A percentile compares a stretch with the other conserved stretches of the same genome.
These are phyloP conservation scores for Drechslera avenae DNA, from an alignment of 2,329 filamentous ascomycete species.

Conservation along the genomic window DNA sequence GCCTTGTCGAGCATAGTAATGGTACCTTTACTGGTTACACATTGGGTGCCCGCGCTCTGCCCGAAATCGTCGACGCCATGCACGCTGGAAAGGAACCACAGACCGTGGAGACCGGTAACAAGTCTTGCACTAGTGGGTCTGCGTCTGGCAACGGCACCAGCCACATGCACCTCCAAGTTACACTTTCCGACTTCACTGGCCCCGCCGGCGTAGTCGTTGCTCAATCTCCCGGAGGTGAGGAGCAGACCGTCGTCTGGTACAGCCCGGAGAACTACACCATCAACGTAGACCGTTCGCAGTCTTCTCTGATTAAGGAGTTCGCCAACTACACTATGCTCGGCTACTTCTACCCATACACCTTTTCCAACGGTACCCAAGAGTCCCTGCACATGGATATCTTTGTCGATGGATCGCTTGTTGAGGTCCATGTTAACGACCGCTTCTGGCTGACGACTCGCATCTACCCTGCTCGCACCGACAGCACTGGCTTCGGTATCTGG, in stretches of 20 bases:
- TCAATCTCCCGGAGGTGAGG: conserved; percentile 50
- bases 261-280: conserved; percentile 54
- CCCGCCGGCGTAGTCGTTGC: conserved; percentile 52
- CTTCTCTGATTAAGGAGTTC: conserved; percentile 51
- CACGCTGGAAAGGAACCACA: conserved; percentile 34
- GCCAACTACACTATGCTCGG: conserved; percentile 52
- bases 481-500: conserved; percentile 52
- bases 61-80: conserved; percentile 52
- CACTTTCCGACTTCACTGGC: conserved; percentile 47
- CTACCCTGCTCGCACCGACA: conserved; percentile 53
- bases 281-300: conserved; percentile 52
- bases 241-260: conserved; percentile 54
- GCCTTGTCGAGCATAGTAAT: conserved; percentile 42
- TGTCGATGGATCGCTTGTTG: conserved; percentile 55
- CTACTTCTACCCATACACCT: conserved; percentile 54
- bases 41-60: conserved; percentile 51
- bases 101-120: conserved; percentile 24
- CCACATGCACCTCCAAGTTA: conserved; percentile 52
- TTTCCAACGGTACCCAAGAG: conserved; percentile 45
- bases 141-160: conserved; percentile 37
- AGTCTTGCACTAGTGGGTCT: conserved; percentile 25
- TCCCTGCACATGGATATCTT: conserved; percentile 53
- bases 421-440: conserved; percentile 55
- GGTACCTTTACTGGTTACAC: conserved; percentile 53
- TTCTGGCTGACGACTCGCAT: conserved; percentile 52